These are phyloP conservation scores for Lachnellula cervina DNA, from an alignment of 2,329 filamentous ascomycete genomes.

Conservation along the genomic window DNA sequence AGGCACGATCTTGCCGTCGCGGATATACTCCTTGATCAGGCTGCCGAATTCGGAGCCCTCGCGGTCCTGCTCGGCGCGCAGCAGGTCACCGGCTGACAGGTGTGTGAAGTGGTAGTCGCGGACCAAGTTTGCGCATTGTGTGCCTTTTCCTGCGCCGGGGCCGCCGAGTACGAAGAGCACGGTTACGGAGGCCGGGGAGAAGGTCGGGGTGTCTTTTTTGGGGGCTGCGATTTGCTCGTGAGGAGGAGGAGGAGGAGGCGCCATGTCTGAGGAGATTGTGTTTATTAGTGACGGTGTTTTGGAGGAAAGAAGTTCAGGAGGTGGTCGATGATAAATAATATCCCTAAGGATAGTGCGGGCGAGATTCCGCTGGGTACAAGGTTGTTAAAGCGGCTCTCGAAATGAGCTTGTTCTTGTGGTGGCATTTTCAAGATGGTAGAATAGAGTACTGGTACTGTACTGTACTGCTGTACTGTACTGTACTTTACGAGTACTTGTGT, in stretches of 20 bases:
- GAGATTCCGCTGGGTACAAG: background rate
- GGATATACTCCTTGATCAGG: constrained; percentile 90
- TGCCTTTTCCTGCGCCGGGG: constrained; percentile 93
- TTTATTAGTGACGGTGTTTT: constrained; percentile 7
- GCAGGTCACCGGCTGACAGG: constrained; percentile 85
- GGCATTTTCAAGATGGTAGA: background rate
- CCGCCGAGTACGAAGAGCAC: constrained; percentile 96
- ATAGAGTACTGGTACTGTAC: no score
- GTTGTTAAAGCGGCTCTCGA: constrained; percentile 28
- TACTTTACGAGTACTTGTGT: background rate
- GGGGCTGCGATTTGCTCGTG: constrained; percentile 39
- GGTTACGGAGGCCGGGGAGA: constrained; percentile 72
- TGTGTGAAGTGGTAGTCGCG: constrained; percentile 86
- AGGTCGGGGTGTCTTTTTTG: constrained; percentile 59
- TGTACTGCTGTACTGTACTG: no score
- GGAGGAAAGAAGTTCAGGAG: background rate
- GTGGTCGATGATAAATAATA: background rate
- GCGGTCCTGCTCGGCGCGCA: constrained; percentile 89
- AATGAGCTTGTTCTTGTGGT: background rate
- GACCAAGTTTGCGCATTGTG: constrained; percentile 87
- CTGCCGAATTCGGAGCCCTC: constrained; percentile 83
- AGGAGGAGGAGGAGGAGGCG: constrained; percentile 20
- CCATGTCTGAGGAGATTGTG: constrained; percentile 34
- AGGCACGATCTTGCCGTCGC: constrained; percentile 92
- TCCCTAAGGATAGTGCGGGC: background rate